Conservation (phyloP, 345 rosid species). For the Trapa bicornis region DNA sequence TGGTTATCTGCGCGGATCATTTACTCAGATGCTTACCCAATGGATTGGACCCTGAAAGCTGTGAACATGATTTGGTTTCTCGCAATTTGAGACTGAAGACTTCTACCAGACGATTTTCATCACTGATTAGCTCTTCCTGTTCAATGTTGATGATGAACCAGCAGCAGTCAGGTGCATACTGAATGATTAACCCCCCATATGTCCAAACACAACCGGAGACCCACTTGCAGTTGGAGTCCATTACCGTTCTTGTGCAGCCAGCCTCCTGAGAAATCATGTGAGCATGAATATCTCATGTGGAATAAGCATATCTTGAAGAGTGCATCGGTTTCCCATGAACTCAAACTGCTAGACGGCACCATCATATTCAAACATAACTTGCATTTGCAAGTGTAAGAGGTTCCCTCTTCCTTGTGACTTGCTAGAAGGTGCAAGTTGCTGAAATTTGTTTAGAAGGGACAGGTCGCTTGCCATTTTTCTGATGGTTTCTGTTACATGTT, state of each 20-base stretch:
- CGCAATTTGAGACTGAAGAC: neutral
- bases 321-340: neutral
- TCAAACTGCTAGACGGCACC: too few relatives aligned
- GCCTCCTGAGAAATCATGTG: neutral
- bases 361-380: too few relatives aligned
- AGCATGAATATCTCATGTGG: neutral
- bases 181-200: neutral
- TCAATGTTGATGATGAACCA: neutral
- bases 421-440: neutral
- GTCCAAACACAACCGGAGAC: neutral
- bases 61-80: neutral
- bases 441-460: neutral
- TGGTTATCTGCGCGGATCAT: neutral
- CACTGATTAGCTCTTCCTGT: neutral
- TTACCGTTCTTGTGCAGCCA: neutral
- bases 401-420: neutral
- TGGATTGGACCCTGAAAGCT: neutral
- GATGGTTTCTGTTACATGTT: neutral
- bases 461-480: neutral
- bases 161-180: neutral
- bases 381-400: neutral
- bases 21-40: neutral
- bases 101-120: neutral
- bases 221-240: neutral
- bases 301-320: neutral